These are phyloP conservation scores for Verticillium nonalfalfae DNA, from an alignment of 2,329 filamentous ascomycete genomes.

Conservation along the genomic window DNA sequence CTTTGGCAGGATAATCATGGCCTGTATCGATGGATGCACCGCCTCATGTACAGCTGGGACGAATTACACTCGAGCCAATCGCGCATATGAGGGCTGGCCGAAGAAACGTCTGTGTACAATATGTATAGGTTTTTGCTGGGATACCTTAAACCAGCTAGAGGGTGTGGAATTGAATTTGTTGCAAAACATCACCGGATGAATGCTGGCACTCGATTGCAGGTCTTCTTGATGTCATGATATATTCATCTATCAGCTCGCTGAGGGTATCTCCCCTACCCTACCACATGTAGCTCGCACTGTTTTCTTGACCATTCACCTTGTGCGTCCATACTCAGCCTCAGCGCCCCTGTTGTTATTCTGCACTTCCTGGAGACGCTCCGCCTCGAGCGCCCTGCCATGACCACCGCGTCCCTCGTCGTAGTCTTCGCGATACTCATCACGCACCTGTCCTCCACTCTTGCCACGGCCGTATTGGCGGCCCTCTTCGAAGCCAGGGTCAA, in stretches of 20 bases:
- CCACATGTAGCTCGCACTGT: neutral
- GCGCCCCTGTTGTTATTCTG: neutral
- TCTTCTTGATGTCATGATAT: neutral
- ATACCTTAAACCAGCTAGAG: neutral
- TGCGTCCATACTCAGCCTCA: neutral
- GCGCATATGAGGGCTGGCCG: neutral
- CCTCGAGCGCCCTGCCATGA: slow-evolving; percentile 68
- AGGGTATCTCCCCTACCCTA: neutral
- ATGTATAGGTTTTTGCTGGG: neutral
- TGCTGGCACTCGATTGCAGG: neutral
- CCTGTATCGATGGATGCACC: neutral
- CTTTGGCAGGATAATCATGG: neutral
- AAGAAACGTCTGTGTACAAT: neutral
- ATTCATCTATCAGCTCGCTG: neutral
- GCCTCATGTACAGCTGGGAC: neutral
- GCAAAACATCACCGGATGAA: neutral
- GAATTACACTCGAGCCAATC: neutral
- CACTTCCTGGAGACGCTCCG: slow-evolving; percentile 26
- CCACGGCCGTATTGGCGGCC: slow-evolving; percentile 93
- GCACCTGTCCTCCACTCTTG: slow-evolving; percentile 92
- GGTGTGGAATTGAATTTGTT: neutral
- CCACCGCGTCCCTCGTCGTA: slow-evolving; percentile 93
- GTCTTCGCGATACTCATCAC: slow-evolving; percentile 96
- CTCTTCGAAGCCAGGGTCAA: slow-evolving; percentile 94
- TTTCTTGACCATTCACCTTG: neutral